Evolutionary conservation across 2,329 filamentous ascomycete species (phyloP).

Genomic region (Neoscytalidium dimidiatum): DNA sequence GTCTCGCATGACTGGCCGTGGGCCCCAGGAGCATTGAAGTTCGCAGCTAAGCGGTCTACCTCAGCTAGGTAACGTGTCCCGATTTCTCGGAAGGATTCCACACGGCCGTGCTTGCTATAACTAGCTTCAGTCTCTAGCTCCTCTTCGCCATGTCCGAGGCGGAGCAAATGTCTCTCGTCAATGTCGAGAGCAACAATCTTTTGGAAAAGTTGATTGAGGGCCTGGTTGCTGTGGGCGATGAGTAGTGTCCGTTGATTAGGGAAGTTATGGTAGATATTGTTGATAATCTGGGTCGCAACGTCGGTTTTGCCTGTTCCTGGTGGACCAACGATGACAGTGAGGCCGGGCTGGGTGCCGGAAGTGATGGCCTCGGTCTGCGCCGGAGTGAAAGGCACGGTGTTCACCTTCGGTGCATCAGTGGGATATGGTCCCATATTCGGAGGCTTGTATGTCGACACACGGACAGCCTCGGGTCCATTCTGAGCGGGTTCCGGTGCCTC

Average conservation of each 20-base stretch:
- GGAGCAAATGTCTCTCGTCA: constrained; percentile 88
- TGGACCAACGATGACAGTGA: constrained; percentile 91
- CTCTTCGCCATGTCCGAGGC: constrained; percentile 92
- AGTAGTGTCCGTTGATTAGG: constrained; percentile 87
- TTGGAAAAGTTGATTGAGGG: constrained; percentile 93
- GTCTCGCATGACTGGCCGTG: constrained; percentile 96
- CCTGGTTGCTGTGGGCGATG: constrained; percentile 96
- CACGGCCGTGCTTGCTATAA: constrained; percentile 92
- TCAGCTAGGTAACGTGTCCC: constrained; percentile 76
- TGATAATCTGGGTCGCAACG: constrained; percentile 97
- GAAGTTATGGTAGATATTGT: constrained; percentile 98
- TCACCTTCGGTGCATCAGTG: constrained; percentile 77
- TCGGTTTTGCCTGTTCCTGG: constrained; percentile 99
- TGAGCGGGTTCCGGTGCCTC: constrained; percentile 51
- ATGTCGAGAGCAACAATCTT: constrained; percentile 98
- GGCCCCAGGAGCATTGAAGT: constrained; percentile 85
- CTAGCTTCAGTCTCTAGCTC: constrained; percentile 82
- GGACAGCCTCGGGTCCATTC: constrained; percentile 66
- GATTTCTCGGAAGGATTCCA: constrained; percentile 93
- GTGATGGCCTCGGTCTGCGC: constrained; percentile 90
- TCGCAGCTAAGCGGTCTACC: constrained; percentile 81
- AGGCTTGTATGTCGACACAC: constrained; percentile 87
- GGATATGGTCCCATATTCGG: constrained; percentile 89
- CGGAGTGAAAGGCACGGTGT: constrained; percentile 84
- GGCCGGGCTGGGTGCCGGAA: constrained; percentile 89